Conservation (phyloP, 1,284 basidiomycete species). For the Rhodotorula sp. region DNA sequence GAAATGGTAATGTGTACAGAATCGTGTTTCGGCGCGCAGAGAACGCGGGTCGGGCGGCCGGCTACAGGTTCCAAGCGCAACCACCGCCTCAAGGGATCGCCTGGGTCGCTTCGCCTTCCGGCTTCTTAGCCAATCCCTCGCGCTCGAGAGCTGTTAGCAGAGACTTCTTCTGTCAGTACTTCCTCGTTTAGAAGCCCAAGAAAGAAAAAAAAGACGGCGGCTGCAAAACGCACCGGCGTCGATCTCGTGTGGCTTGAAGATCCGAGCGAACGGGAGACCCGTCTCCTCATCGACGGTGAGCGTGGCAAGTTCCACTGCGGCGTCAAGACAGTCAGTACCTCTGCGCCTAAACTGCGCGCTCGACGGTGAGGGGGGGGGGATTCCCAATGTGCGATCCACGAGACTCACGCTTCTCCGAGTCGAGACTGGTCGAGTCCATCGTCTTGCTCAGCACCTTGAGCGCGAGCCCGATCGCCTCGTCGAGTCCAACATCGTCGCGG, state of each 20-base stretch:
- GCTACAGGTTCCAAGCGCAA: too few relatives aligned
- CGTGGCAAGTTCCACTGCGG: conserved; percentile 89
- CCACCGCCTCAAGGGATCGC: conserved; percentile 8
- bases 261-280: conserved; percentile 82
- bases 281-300: conserved; percentile 75
- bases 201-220: not conserved
- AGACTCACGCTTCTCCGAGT: conserved; percentile 79
- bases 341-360: not conserved
- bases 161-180: not conserved
- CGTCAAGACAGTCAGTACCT: too few relatives aligned
- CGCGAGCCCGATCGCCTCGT: conserved; percentile 87
- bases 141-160: conserved; percentile 61
- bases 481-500: conserved; percentile 86
- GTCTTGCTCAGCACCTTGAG: conserved; percentile 98
- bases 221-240: conserved; percentile 58
- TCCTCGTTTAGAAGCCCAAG: too few relatives aligned
- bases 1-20: too few relatives aligned
- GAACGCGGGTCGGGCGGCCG: too few relatives aligned
- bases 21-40: too few relatives aligned
- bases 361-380: too few relatives aligned
- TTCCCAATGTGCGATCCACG: not conserved
- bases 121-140: conserved; percentile 78
- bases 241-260: conserved; percentile 87
- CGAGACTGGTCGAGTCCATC: conserved; percentile 95
- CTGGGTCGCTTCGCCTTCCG: conserved; percentile 58